phyloP scores from a whole-genome alignment of 2,329 filamentous ascomycete species.

The Coniochaeta prunicola region DNA sequence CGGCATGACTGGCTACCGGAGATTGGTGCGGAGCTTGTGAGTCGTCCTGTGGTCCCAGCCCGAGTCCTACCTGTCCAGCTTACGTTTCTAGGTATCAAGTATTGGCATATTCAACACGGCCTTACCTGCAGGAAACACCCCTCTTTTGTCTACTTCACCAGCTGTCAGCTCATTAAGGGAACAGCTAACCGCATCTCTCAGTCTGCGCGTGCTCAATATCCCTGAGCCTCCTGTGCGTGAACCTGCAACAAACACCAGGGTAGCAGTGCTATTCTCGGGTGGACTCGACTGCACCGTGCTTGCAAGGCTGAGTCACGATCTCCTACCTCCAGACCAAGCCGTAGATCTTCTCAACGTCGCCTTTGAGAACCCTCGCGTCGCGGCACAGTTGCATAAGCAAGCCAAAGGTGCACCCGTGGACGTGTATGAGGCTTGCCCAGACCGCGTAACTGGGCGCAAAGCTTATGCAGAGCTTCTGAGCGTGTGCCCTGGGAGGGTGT shows the following conservation, averaged over 20 bases:
- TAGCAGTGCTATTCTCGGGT: slow-evolving; percentile 87
- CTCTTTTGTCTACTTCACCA: slow-evolving; percentile 31
- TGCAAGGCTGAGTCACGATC: slow-evolving; percentile 70
- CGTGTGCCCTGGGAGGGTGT: slow-evolving; percentile 63
- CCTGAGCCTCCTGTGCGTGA: slow-evolving; percentile 39
- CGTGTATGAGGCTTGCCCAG: slow-evolving; percentile 78
- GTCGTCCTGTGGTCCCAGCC: slow-evolving; percentile 17
- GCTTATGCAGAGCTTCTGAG: slow-evolving; percentile 67
- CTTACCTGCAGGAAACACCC: slow-evolving; percentile 23
- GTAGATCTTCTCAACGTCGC: slow-evolving; percentile 93
- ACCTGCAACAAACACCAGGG: slow-evolving; percentile 34
- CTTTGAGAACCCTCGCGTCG: slow-evolving; percentile 84
- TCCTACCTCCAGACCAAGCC: slow-evolving; percentile 59
- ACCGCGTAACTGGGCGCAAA: slow-evolving; percentile 77
- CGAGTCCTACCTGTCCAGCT: slow-evolving; percentile 26
- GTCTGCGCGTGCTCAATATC: slow-evolving; percentile 57
- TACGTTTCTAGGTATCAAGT: slow-evolving; percentile 40
- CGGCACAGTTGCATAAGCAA: slow-evolving; percentile 40
- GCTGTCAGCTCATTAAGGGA: slow-evolving; percentile 46
- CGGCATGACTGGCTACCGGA: slow-evolving; percentile 26
- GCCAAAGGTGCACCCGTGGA: slow-evolving; percentile 15
- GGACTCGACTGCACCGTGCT: slow-evolving; percentile 89
- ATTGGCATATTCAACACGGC: slow-evolving; percentile 45
- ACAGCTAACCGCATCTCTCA: slow-evolving; percentile 54
- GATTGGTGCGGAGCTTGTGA: slow-evolving; percentile 35